phyloP scores from a whole-genome alignment of 331 rosid genomes.

The Erythrophleum ivorense region DNA sequence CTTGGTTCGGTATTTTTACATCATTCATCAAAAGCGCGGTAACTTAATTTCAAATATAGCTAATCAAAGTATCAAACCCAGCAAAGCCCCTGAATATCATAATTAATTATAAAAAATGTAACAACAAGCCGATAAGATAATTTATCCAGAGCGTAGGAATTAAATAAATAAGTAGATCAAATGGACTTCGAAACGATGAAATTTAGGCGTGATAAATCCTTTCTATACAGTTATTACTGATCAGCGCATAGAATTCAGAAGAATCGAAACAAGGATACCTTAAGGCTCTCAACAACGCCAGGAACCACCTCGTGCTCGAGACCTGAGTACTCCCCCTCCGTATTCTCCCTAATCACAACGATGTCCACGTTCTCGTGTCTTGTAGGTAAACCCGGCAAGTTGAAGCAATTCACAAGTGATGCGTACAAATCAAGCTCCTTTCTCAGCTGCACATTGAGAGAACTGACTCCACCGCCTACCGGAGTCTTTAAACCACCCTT shows the following conservation, averaged over 20 bases:
- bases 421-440: constrained; percentile 68
- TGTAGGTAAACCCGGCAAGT: constrained; percentile 62
- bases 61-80: not conserved
- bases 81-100: not conserved
- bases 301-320: constrained; percentile 74
- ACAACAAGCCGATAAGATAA: not conserved
- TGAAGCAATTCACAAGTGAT: constrained; percentile 63
- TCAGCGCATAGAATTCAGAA: not conserved
- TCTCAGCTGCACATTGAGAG: constrained; percentile 62
- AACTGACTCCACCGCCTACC: constrained; percentile 66
- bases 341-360: constrained; percentile 67
- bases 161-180: not conserved
- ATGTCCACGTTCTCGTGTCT: constrained; percentile 65
- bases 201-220: not conserved
- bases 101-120: not conserved
- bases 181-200: not conserved
- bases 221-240: not conserved
- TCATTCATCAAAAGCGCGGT: not conserved
- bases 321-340: constrained; percentile 72
- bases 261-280: constrained; percentile 39
- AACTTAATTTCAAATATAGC: not conserved
- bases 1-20: not conserved
- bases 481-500: constrained; percentile 68
- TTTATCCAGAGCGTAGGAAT: not conserved
- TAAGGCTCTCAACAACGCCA: constrained; percentile 73